Evolutionary conservation across 495 filamentous ascomycete genomes (phyloP).

Genomic region (Penicillium longicatenatum): DNA sequence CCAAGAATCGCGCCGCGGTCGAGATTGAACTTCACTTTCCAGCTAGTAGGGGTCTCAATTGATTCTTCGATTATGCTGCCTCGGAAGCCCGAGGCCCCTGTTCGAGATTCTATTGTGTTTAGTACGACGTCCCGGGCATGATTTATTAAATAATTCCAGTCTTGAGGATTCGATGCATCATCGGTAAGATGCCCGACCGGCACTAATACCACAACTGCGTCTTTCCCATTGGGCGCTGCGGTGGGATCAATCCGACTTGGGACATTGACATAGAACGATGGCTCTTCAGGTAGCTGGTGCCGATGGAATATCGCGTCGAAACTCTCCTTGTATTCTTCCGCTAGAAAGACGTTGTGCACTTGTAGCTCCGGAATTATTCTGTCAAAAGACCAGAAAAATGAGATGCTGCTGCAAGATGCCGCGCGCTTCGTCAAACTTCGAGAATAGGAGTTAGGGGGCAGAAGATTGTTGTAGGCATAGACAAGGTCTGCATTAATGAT

Average conservation of each 20-base stretch:
- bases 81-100: conserved; percentile 45
- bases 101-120: conserved; percentile 55
- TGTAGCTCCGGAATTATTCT: conserved; percentile 55
- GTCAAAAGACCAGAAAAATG: conserved; percentile 71
- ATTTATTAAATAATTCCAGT: conserved; percentile 56
- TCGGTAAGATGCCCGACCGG: conserved; percentile 62
- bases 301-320: conserved; percentile 73
- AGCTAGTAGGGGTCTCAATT: conserved; percentile 61
- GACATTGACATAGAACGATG: conserved; percentile 75
- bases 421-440: conserved; percentile 46
- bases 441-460: conserved; percentile 50
- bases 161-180: conserved; percentile 41
- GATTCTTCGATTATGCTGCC: conserved; percentile 56
- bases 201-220: conserved; percentile 64
- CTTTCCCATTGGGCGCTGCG: conserved; percentile 63
- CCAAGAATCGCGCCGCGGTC: conserved; percentile 71
- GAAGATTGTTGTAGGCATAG: conserved; percentile 68
- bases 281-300: conserved; percentile 61
- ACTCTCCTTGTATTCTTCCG: conserved; percentile 64
- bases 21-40: conserved; percentile 67
- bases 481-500: conserved; percentile 70
- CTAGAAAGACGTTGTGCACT: conserved; percentile 77
- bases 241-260: conserved; percentile 63
- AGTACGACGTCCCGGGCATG: conserved; percentile 55
- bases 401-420: conserved; percentile 68